Percentiles rank a stretch among this genome's conserved stretches.
These are phyloP conservation scores for Calonectria multiphialidica DNA, from an alignment of 2,329 filamentous ascomycete genomes.

Conservation along the genomic window DNA sequence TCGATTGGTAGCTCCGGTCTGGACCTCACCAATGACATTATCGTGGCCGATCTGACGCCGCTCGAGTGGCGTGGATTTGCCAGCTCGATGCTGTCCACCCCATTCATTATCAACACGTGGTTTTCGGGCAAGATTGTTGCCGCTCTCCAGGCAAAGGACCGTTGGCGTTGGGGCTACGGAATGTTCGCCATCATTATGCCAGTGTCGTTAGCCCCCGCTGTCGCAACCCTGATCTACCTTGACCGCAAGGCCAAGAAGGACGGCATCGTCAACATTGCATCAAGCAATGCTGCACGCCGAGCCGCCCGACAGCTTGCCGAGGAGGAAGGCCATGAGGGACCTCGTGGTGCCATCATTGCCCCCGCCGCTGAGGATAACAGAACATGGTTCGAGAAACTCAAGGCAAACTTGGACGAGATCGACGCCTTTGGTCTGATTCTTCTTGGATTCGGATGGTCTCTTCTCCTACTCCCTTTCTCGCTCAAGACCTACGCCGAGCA, in stretches of 20 bases:
- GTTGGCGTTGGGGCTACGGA: conserved; percentile 64
- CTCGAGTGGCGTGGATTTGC: conserved; percentile 55
- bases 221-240: conserved; percentile 65
- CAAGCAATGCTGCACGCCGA: conserved; percentile 51
- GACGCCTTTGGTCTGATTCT: conserved; percentile 56
- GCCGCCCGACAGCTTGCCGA: conserved; percentile 33
- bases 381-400: conserved; percentile 37
- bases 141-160: conserved; percentile 47
- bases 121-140: conserved; percentile 56
- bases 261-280: conserved; percentile 56
- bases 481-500: conserved; percentile 58
- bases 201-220: conserved; percentile 65
- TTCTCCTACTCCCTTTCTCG: conserved; percentile 78
- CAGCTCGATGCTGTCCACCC: conserved; percentile 42
- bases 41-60: conserved; percentile 71
- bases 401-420: conserved; percentile 56
- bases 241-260: conserved; percentile 67
- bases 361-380: conserved; percentile 24
- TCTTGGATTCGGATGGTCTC: conserved; percentile 60
- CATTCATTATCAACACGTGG: conserved; percentile 53
- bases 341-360: conserved; percentile 33
- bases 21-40: conserved; percentile 72
- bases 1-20: conserved; percentile 69
- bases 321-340: conserved; percentile 26
- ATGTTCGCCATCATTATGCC: conserved; percentile 72